These are phyloP conservation scores for Clathrus columnatus DNA, from an alignment of 768 basidiomycete species.

Conservation along the genomic window DNA sequence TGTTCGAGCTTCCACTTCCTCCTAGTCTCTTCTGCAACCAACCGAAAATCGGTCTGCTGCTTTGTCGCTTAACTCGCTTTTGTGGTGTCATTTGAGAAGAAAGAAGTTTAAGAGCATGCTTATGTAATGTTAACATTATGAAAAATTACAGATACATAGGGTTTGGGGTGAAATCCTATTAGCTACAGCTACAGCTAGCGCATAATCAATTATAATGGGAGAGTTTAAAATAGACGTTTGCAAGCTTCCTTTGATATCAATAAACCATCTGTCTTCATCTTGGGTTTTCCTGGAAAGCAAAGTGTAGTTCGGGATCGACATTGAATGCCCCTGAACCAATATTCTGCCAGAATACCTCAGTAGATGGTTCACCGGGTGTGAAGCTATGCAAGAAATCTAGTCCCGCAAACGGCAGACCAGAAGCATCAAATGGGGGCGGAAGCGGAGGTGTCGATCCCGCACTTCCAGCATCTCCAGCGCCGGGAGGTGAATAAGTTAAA, in stretches of 20 bases:
- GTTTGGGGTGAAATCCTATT: neutral
- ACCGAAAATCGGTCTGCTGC: slow-evolving; percentile 80
- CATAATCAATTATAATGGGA: neutral
- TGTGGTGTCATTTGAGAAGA: slow-evolving; percentile 1
- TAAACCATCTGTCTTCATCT: neutral
- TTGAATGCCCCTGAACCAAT: slow-evolving; percentile 71
- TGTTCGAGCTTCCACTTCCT: slow-evolving; percentile 50
- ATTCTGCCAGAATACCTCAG: slow-evolving; percentile 41
- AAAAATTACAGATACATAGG: neutral
- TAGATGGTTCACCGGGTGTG: slow-evolving; percentile 32
- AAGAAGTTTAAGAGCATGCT: neutral
- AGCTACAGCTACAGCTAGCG: neutral
- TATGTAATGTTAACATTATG: neutral
- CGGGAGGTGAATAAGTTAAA: slow-evolving; percentile 3
- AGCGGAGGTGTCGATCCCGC: slow-evolving; percentile 52
- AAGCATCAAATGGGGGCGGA: slow-evolving; percentile 55
- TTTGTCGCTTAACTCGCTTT: slow-evolving; percentile 59
- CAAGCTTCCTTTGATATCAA: neutral
- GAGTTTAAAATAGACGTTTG: neutral
- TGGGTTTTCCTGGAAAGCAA: slow-evolving; percentile 38
- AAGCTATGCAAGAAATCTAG: slow-evolving; percentile 80
- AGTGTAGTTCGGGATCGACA: slow-evolving; percentile 70
- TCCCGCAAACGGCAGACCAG: slow-evolving; percentile 76
- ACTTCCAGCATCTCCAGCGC: slow-evolving; percentile 18
- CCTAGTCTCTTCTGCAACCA: slow-evolving; percentile 86